Conservation (phyloP, 2,329 filamentous ascomycete species). For the Clarireedia hainanense region DNA sequence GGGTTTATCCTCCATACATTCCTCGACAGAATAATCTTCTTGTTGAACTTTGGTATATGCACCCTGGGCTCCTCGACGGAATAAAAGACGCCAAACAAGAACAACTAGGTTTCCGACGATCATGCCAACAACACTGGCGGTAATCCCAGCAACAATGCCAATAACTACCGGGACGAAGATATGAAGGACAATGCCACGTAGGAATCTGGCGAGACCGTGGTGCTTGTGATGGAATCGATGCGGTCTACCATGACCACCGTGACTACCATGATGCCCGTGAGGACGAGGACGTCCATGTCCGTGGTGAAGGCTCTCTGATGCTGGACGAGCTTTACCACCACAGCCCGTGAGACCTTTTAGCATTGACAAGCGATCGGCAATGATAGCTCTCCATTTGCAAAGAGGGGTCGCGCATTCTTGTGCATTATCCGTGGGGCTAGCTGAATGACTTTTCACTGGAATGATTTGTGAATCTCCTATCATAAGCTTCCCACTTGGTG, state of each 20-base stretch:
- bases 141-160: constrained; percentile 60
- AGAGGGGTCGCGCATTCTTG: constrained; percentile 38
- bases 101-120: constrained; percentile 54
- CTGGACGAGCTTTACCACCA: constrained; percentile 18
- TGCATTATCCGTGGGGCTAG: constrained; percentile 26
- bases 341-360: constrained; percentile 32
- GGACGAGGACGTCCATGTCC: constrained; percentile 11
- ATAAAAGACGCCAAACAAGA: constrained; percentile 48
- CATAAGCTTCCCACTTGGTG: constrained; percentile 44
- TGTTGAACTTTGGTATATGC: constrained; percentile 18
- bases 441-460: constrained; percentile 15
- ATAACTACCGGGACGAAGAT: constrained; percentile 61
- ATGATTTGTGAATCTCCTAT: constrained; percentile 40
- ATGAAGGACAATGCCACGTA: constrained; percentile 50
- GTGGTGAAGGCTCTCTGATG: constrained; percentile 13
- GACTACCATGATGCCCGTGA: constrained; percentile 22
- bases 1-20: constrained; percentile 21
- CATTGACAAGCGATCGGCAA: constrained; percentile 38
- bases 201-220: constrained; percentile 38
- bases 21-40: constrained; percentile 15
- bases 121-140: constrained; percentile 61
- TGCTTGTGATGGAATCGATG: constrained; percentile 30
- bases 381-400: constrained; percentile 47
- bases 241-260: constrained; percentile 17
- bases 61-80: constrained; percentile 34